Evolutionary conservation across 228 moss, liverwort and hornwort species (phyloP).

Genomic region (Sphagnum fallax): DNA sequence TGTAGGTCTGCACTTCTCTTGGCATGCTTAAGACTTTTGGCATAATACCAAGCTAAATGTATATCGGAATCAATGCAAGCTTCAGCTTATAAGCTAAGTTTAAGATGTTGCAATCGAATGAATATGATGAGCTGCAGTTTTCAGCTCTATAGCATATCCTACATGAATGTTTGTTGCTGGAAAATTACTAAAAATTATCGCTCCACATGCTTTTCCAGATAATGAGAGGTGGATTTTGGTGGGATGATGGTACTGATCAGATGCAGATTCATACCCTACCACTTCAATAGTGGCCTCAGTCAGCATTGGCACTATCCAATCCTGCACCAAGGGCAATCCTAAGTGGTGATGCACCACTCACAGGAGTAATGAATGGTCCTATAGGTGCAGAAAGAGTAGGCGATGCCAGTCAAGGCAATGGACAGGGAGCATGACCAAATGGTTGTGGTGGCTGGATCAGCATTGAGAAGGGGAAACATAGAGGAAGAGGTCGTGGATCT

Average conservation of each 20-base stretch:
- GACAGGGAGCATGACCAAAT: slow-evolving; percentile 54
- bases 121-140: too few species aligned
- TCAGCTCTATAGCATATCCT: too few species aligned
- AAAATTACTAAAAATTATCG: too few species aligned
- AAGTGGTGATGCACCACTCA: slow-evolving; percentile 78
- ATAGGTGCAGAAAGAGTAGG: slow-evolving; percentile 57
- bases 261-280: slow-evolving; percentile 75
- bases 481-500: slow-evolving; percentile 72
- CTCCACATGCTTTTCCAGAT: too few species aligned
- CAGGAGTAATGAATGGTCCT: slow-evolving; percentile 50
- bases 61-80: too few species aligned
- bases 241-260: too few species aligned
- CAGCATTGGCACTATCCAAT: slow-evolving; percentile 51
- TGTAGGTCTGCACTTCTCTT: slow-evolving; percentile 33
- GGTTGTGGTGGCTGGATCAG: slow-evolving; percentile 69
- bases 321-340: slow-evolving; percentile 72
- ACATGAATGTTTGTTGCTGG: too few species aligned
- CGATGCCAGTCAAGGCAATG: slow-evolving; percentile 4
- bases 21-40: too few species aligned
- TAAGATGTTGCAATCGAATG: too few species aligned
- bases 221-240: too few species aligned
- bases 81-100: too few species aligned
- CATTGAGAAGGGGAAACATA: slow-evolving; percentile 64
- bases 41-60: too few species aligned
- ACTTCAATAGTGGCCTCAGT: slow-evolving; percentile 54